These are phyloP conservation scores for Musa acuminata DNA, from an alignment of 176 grass and related monocot genomes.

Conservation along the genomic window DNA sequence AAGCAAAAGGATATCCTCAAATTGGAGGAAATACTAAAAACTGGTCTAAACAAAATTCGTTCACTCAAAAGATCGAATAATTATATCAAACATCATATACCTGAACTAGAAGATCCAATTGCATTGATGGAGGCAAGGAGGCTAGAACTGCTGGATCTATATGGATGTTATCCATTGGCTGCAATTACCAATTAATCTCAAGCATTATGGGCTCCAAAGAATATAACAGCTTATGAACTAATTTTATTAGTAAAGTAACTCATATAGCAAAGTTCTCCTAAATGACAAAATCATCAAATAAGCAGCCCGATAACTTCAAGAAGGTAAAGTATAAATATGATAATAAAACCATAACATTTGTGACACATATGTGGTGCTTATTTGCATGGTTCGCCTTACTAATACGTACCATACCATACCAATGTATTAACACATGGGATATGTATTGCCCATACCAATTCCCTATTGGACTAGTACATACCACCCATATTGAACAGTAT, in stretches of 20 bases:
- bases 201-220: neutral
- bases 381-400: too few species aligned
- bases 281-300: neutral
- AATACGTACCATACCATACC: too few species aligned
- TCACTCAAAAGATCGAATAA: conserved; percentile 6
- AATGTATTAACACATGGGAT: too few species aligned
- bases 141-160: conserved; percentile 90
- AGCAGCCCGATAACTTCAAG: too few species aligned
- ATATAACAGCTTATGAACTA: neutral
- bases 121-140: conserved; percentile 94
- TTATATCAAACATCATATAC: conserved; percentile 24
- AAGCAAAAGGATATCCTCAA: conserved; percentile 7
- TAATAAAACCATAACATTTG: too few species aligned
- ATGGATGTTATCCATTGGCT: conserved; percentile 53
- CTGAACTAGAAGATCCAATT: conserved; percentile 98
- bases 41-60: conserved; percentile 5
- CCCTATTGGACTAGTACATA: too few species aligned
- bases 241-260: too few species aligned
- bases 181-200: conserved; percentile 28
- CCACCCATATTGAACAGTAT: too few species aligned
- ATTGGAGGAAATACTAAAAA: conserved; percentile 11
- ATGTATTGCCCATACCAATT: too few species aligned
- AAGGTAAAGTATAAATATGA: too few species aligned
- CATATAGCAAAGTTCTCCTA: neutral
- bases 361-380: too few species aligned